Evolutionary conservation across 1,139 yeast species (phyloP), one percentile per base, ranked within the genome.

Genomic region (Tardiomyces depauwii): DNA sequence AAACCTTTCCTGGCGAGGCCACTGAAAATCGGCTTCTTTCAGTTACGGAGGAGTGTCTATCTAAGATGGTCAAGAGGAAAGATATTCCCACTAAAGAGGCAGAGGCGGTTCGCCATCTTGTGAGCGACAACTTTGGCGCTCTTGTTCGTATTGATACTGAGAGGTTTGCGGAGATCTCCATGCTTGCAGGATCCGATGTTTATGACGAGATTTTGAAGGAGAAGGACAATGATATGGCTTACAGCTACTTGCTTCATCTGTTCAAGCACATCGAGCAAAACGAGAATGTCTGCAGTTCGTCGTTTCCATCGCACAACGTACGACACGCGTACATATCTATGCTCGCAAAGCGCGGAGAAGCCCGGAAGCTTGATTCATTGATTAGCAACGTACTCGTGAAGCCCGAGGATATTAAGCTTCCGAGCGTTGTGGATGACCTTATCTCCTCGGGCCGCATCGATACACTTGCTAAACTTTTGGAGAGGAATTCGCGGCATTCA

Each of bases 361-460:
- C 49, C 10, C 47, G 19, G 1, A 51, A 50, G 44, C 50, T 64
- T n/a, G 45, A 54, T 44, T 39, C 36, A 14, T 49, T 58, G 2
- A 49, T 64, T 1, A 47, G 48, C 12, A 50, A 47, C 2, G 42
- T 53, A 1, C 46, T 63, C 7, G 53, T 57, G 0, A 54, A 57
- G 1, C 48, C 53, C 1, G 47, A 51, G n/a, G 66, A 63, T 44
- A 52, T 64, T 11, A 60, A 62, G 16, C 51, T 64, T 13, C 63
- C 65, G 4, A 48, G 49, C 5, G 51, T 63, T 11, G 64, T 63
- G 1, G 62, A 59, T 42, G 55, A 52, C 18, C 44, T 64, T 41
- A 55, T 62, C 13, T 56, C 50, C 21, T 43, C 54, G 10, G 53
- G 55, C 7, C 57, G 58, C 12, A 53, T 59, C 3, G 67, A 63